Conservation (phyloP, 176 grass and related monocot genomes). For the Lolium multiflorum region DNA sequence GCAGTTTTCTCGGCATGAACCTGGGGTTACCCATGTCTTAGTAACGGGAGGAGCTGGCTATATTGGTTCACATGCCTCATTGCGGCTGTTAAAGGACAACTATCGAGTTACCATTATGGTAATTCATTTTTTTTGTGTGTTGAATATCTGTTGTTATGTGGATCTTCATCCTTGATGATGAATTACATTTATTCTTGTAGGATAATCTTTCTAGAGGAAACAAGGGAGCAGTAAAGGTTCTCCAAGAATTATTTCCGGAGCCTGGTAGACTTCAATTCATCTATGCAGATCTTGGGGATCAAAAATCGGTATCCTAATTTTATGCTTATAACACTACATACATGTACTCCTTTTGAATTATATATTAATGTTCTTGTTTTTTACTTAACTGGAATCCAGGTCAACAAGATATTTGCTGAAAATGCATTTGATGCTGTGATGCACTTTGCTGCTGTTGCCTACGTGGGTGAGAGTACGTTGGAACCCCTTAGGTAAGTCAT, state of each 20-base stretch:
- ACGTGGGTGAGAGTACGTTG: constrained; percentile 85
- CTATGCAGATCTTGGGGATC: constrained; percentile 75
- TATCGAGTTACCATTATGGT: constrained; percentile 90
- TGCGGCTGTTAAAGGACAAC: constrained; percentile 71
- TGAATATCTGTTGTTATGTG: constrained; percentile 31
- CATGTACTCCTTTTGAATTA: not conserved
- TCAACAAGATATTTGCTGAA: constrained; percentile 75
- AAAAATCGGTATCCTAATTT: constrained; percentile 74
- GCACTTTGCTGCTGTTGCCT: constrained; percentile 88
- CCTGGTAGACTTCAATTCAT: constrained; percentile 82
- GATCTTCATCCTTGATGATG: constrained; percentile 22
- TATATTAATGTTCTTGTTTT: constrained; percentile 33
- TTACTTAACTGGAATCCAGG: constrained; percentile 56
- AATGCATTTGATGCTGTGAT: constrained; percentile 90
- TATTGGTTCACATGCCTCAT: constrained; percentile 84
- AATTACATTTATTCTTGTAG: constrained; percentile 36
- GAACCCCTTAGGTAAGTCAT: constrained; percentile 65
- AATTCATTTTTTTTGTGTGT: constrained; percentile 46
- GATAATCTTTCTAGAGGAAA: constrained; percentile 92
- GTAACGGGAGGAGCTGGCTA: constrained; percentile 87
- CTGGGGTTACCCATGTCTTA: constrained; percentile 78
- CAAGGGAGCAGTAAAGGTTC: constrained; percentile 72
- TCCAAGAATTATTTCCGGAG: constrained; percentile 71
- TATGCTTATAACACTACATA: constrained; percentile 35
- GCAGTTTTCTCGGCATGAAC: constrained; percentile 78